Percentiles rank a stretch among this genome's conserved stretches.
These are phyloP conservation scores for Trichoderma arundinaceum DNA, from an alignment of 2,329 filamentous ascomycete species.

Conservation along the genomic window DNA sequence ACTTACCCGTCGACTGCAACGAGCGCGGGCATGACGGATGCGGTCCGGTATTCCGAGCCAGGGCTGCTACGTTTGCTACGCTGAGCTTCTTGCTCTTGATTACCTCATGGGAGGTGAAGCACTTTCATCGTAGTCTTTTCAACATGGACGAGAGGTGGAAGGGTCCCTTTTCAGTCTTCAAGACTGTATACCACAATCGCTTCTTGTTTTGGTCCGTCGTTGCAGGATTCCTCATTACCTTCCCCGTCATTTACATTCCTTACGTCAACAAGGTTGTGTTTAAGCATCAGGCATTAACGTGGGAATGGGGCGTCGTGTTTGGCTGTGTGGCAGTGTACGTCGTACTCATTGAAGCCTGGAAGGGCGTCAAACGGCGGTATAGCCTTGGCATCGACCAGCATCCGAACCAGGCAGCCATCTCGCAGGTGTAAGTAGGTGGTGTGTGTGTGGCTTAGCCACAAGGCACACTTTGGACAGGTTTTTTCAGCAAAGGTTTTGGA, in stretches of 20 bases:
- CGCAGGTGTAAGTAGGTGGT: slow-evolving; percentile 16
- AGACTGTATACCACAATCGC: slow-evolving; percentile 70
- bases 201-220: slow-evolving; percentile 70
- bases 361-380: slow-evolving; percentile 65
- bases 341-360: slow-evolving; percentile 69
- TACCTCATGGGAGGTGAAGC: slow-evolving; percentile 75
- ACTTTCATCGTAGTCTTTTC: slow-evolving; percentile 72
- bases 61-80: slow-evolving; percentile 72
- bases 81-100: slow-evolving; percentile 71
- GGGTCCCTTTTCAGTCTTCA: slow-evolving; percentile 57
- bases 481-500: not conserved
- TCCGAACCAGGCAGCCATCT: slow-evolving; percentile 16
- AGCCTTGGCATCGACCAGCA: slow-evolving; percentile 43
- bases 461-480: slow-evolving; percentile 1
- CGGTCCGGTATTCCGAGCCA: slow-evolving; percentile 65
- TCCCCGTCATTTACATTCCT: slow-evolving; percentile 71
- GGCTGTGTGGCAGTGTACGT: slow-evolving; percentile 66
- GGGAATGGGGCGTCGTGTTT: slow-evolving; percentile 75
- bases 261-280: slow-evolving; percentile 70
- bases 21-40: slow-evolving; percentile 57
- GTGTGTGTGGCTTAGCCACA: slow-evolving; percentile 9
- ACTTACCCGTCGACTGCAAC: slow-evolving; percentile 65
- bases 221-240: slow-evolving; percentile 64
- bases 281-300: slow-evolving; percentile 70
- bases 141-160: slow-evolving; percentile 62